Evolutionary conservation across 2,329 filamentous ascomycete species (phyloP), one percentile per base, ranked within the genome.

Genomic region (Curvularia sp.): DNA sequence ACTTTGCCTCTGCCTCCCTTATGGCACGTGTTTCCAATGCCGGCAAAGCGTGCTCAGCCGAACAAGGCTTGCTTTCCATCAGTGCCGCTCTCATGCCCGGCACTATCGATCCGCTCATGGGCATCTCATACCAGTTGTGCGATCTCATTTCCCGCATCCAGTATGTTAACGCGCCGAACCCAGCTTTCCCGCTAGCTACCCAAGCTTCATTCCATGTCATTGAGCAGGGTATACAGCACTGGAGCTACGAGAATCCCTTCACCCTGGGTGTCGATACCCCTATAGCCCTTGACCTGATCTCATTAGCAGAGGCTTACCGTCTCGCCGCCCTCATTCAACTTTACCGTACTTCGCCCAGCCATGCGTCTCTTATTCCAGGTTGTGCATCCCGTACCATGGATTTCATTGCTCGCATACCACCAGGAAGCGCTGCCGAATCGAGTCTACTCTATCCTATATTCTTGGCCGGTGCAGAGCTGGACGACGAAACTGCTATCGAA

Each of bases 401-500:
- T 20, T 76, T 75, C 49, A 70, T 76, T 15, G 60, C 69, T 26
- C 65, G 74, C 10, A 75, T 76, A 35, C 74, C 74, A 5, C 62
- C 72, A 5, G 74, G 74, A 3, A 75, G 73, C 47, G 63, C 74
- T 18, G 72, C 74, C 0, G 74, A 76, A 30, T 74, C 73, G 1
- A 75, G 73, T 51, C 48, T 76, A 51, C 61, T 76, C 4, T 76
- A 75, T 46, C 74, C 74, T 2, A 71, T 76, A n/a, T 75, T 76
- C 49, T 62, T 76, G 20, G 74, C 72, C 30, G 74, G 73, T 2
- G 72, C 74, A 33, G 74, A 76, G 47, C 55, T 76, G 12, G 66
- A 71, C 7, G 66, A 67, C 24, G 70, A 72, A 46, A 33, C 60
- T 1, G 70, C 73, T 6, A 75, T 73, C 13, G 63, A 70, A 9